Percentiles rank a stretch among this genome's conserved stretches.
Conservation (phyloP, 106 monocot genomes). For the Dendrobium huoshanense region DNA sequence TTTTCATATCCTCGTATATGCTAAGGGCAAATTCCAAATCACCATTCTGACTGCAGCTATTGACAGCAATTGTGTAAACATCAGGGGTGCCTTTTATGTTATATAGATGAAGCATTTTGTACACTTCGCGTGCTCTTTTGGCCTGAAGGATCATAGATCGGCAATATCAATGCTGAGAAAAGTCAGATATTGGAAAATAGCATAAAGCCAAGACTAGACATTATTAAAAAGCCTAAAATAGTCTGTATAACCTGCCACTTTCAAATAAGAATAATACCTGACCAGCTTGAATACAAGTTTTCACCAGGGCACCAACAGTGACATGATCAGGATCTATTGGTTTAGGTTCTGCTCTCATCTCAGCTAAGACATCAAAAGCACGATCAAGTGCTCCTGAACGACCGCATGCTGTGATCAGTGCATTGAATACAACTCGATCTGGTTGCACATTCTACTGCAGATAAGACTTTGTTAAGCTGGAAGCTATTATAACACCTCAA, state of each 20-base stretch:
- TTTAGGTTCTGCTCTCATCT: slow-evolving; percentile 76
- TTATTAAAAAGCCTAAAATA: background rate
- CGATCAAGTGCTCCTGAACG: slow-evolving; percentile 96
- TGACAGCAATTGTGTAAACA: slow-evolving; percentile 91
- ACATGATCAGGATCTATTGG: slow-evolving; percentile 92
- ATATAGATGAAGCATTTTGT: slow-evolving; percentile 80
- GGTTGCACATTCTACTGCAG: slow-evolving; percentile 98
- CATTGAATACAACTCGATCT: slow-evolving; percentile 94
- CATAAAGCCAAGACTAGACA: background rate
- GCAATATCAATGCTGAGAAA: background rate
- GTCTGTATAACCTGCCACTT: background rate
- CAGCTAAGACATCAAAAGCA: slow-evolving; percentile 97
- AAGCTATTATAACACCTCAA: slow-evolving; percentile 4
- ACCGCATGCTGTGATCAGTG: slow-evolving; percentile 95
- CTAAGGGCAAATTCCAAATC: slow-evolving; percentile 82
- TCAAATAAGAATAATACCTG: slow-evolving; percentile 34
- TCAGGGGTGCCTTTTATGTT: slow-evolving; percentile 75
- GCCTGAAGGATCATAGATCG: slow-evolving; percentile 34
- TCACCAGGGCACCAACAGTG: slow-evolving; percentile 91
- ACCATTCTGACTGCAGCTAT: slow-evolving; percentile 74
- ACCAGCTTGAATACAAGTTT: slow-evolving; percentile 66
- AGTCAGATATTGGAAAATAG: background rate
- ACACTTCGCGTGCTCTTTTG: slow-evolving; percentile 73
- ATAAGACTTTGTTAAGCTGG: slow-evolving; percentile 33
- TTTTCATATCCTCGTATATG: slow-evolving; percentile 84